Evolutionary conservation across 345 rosid genomes (phyloP).

Genomic region (Salix purpurea): DNA sequence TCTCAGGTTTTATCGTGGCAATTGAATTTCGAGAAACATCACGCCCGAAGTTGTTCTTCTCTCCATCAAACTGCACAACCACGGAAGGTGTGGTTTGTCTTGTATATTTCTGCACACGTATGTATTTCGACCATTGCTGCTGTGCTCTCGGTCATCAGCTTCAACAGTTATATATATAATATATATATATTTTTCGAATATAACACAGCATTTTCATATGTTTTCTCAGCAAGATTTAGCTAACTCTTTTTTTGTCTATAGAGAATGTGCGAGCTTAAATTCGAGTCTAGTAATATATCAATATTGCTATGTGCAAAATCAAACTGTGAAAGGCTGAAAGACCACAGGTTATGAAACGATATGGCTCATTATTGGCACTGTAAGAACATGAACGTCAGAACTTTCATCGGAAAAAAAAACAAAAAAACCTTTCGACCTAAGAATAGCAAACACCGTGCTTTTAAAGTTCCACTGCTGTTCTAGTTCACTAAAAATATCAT

Average conservation of each 20-base stretch:
- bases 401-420: not conserved
- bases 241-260: not conserved
- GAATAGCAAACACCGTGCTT: not conserved
- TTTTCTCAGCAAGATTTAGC: not conserved
- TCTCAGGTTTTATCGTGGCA: not conserved
- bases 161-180: not conserved
- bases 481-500: not conserved
- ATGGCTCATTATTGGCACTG: not conserved
- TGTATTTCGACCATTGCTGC: not conserved
- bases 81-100: not conserved
- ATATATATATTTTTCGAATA: not conserved
- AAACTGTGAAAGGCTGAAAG: not conserved
- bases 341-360: not conserved
- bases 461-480: not conserved
- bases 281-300: not conserved
- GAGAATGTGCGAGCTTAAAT: not conserved
- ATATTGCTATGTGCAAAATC: not conserved
- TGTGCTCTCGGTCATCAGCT: constrained; percentile 6
- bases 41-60: not conserved
- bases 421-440: not conserved
- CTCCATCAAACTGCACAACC: not conserved
- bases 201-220: not conserved
- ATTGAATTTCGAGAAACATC: not conserved
- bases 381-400: not conserved
- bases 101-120: not conserved